These are phyloP conservation scores for Acaromyces ingoldii DNA, from an alignment of 1,284 basidiomycete genomes.

Conservation along the genomic window DNA sequence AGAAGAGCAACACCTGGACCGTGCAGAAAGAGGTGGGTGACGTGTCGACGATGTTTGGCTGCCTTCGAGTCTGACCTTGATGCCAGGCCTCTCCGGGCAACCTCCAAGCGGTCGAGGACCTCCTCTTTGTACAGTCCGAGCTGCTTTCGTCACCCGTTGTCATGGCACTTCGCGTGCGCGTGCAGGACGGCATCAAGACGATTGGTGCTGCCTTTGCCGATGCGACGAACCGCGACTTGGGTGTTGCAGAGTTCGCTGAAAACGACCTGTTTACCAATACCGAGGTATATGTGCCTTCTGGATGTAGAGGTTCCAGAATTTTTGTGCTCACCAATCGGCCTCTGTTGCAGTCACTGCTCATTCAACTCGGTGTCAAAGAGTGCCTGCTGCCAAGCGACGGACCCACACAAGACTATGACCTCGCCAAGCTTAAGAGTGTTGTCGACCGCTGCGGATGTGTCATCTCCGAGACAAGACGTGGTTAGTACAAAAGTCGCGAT, in stretches of 20 bases:
- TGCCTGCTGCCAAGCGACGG: slow-evolving; percentile 62
- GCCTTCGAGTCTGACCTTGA: slow-evolving; percentile 22
- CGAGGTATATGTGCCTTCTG: no score
- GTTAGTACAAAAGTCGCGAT: slow-evolving; percentile 54
- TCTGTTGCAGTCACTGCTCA: slow-evolving; percentile 70
- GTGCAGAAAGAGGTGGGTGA: slow-evolving; percentile 70
- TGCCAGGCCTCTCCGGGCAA: slow-evolving; percentile 83
- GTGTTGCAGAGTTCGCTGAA: slow-evolving; percentile 82
- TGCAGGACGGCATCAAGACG: slow-evolving; percentile 55
- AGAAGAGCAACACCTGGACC: slow-evolving; percentile 64
- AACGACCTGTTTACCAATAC: slow-evolving; percentile 94
- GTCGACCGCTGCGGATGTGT: slow-evolving; percentile 87
- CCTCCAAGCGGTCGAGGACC: slow-evolving; percentile 83
- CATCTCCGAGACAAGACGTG: slow-evolving; percentile 77
- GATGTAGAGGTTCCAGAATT: no score
- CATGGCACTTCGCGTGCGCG: slow-evolving; percentile 76
- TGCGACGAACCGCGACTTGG: slow-evolving; percentile 56
- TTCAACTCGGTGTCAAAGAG: slow-evolving; percentile 95
- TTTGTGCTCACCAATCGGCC: no score
- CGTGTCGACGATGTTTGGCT: background rate
- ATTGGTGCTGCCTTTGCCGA: slow-evolving; percentile 61
- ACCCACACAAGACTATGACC: slow-evolving; percentile 66
- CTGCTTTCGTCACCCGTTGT: slow-evolving; percentile 80
- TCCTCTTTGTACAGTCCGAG: slow-evolving; percentile 81
- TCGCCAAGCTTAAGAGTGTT: slow-evolving; percentile 54